Evolutionary conservation across 2,329 filamentous ascomycete species (phyloP), one percentile per base, ranked within the genome.

Genomic region (Macrophomina tecta): DNA sequence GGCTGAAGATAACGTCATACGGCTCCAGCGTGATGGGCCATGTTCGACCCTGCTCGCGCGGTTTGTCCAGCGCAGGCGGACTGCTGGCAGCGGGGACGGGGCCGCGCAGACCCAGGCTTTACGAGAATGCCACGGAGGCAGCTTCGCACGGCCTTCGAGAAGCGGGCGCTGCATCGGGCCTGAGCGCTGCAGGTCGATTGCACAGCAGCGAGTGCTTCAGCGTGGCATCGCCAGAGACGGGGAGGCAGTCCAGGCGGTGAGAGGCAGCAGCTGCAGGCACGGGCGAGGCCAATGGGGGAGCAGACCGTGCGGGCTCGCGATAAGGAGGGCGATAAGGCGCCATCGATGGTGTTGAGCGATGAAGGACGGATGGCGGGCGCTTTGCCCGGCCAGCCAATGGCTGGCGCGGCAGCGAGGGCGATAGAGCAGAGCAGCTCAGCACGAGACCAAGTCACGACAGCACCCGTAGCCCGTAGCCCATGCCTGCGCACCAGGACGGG

Each of bases 1-100:
- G 56, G 56, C 56, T 62, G 42, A 55, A 38, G 58, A 62, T 62
- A 62, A 49, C 45, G 58, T 62, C 58, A 62, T 62, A 62, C n/a
- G 32, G 36, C 40, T 48, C 14, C 9, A 34, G 56, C 12, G 40
- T 48, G 40, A 60, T 46, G 55, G 11, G 55, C 38, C 36, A 23
- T 34, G 52, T n/a, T 28, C 40, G 52, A 58, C 36, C 36, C 34
- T 60, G 40, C 55, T 36, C 18, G 36, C 30, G 23, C 40, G 56
- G n/a, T 46, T 14, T 18, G 18, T 40, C 53, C 18, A 32, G 36
- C 8, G 12, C 16, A 48, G 45, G 8, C 38, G 14, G 42, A 38
- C 36, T 51, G 28, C 48, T 51, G 36, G 30, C 28, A 34, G 4
- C n/a, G 16, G 30, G 51, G 11, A 8, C 34, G 53, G 30, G 12